Conservation (phyloP, 495 filamentous ascomycete species). For the Friedmanniomyces simplex region DNA sequence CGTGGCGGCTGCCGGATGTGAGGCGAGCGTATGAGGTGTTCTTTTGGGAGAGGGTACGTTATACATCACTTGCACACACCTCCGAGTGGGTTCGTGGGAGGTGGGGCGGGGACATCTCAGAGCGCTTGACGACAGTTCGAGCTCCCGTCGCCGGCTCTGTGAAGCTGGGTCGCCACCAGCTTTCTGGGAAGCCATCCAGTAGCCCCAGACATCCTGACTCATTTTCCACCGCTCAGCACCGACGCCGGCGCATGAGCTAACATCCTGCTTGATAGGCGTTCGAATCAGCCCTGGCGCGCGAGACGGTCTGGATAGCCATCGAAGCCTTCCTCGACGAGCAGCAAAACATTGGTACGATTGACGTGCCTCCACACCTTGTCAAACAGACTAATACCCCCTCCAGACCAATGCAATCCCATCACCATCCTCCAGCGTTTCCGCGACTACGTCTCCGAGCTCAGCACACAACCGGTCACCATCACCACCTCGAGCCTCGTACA, state of each 20-base stretch:
- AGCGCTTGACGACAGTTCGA: no score
- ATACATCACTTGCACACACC: no score
- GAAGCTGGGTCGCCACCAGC: no score
- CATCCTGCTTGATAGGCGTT: slow-evolving; percentile 4
- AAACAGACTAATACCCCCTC: no score
- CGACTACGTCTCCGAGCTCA: slow-evolving; percentile 1
- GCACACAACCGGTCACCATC: slow-evolving; percentile 10
- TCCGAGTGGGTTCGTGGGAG: no score
- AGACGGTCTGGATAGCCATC: slow-evolving; percentile 9
- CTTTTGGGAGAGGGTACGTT: slow-evolving; percentile 13
- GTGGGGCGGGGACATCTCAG: no score
- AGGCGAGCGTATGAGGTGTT: slow-evolving; percentile 12
- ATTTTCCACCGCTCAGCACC: no score
- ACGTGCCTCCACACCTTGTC: no score
- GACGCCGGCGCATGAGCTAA: not conserved
- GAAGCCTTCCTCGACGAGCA: slow-evolving; percentile 14
- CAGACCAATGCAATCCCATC: not conserved
- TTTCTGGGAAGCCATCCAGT: no score
- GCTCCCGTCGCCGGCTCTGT: no score
- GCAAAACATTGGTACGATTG: not conserved
- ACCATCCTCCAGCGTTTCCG: slow-evolving; percentile 1
- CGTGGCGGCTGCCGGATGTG: slow-evolving; percentile 8
- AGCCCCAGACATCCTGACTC: no score
- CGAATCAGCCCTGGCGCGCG: slow-evolving; percentile 6
- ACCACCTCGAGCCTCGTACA: slow-evolving; percentile 14